These are phyloP conservation scores for Fusarium stilboides DNA, from an alignment of 2,329 filamentous ascomycete species.

Conservation along the genomic window DNA sequence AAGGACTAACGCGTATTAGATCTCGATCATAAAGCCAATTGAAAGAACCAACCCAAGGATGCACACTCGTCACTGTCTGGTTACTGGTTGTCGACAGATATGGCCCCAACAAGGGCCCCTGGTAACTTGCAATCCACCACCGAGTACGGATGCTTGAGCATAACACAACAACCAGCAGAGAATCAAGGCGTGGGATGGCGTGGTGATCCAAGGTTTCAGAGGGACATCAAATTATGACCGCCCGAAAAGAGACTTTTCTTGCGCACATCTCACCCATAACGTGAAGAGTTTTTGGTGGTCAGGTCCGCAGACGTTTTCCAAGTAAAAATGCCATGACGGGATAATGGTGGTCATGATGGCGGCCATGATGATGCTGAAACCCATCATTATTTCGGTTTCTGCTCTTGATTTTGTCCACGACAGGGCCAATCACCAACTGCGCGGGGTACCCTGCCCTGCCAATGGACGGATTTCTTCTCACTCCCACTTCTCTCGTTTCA, in stretches of 20 bases:
- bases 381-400: slow-evolving; percentile 36
- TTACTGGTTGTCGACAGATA: slow-evolving; percentile 24
- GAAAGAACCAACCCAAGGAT: slow-evolving; percentile 42
- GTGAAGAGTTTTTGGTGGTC: background rate
- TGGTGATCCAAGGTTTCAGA: slow-evolving; percentile 38
- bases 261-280: slow-evolving; percentile 20
- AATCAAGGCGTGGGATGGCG: slow-evolving; percentile 34
- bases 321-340: slow-evolving; percentile 1
- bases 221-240: slow-evolving; percentile 1
- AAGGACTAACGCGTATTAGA: slow-evolving; percentile 39
- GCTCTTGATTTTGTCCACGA: slow-evolving; percentile 12
- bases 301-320: slow-evolving; percentile 1
- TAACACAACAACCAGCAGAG: slow-evolving; percentile 12
- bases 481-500: slow-evolving; percentile 23
- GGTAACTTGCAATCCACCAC: slow-evolving; percentile 6
- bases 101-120: slow-evolving; percentile 17
- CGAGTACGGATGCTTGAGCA: background rate
- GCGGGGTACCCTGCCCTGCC: slow-evolving; percentile 28
- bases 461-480: slow-evolving; percentile 2
- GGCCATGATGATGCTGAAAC: slow-evolving; percentile 42
- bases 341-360: slow-evolving; percentile 30
- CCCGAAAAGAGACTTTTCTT: slow-evolving; percentile 11
- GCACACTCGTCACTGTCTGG: slow-evolving; percentile 35
- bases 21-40: slow-evolving; percentile 49
- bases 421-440: slow-evolving; percentile 30